A percentile compares a stretch with the other conserved stretches of the same genome.
These are phyloP conservation scores for Phytophthora nicotianae DNA, from an alignment of 352 stramenopile genomes.

Conservation along the genomic window DNA sequence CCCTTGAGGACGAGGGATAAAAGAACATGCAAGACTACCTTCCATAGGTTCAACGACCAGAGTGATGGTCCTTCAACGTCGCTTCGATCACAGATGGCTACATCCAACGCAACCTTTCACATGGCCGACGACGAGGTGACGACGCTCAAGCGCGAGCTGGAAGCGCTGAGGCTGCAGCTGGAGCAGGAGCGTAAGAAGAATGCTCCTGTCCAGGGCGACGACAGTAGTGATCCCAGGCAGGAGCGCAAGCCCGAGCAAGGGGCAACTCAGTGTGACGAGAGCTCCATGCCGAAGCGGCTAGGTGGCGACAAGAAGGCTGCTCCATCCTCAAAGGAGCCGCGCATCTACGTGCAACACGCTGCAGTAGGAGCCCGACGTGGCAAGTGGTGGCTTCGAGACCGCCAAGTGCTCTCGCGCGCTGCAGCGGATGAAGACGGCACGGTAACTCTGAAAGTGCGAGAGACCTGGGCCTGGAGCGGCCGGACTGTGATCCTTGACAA, in stretches of 20 bases:
- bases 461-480: slow-evolving; percentile 71
- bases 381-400: slow-evolving; percentile 75
- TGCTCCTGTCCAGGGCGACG: neutral
- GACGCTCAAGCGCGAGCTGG: slow-evolving; percentile 59
- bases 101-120: slow-evolving; percentile 23
- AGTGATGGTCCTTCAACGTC: slow-evolving; percentile 62
- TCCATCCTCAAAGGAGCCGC: slow-evolving; percentile 8
- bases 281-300: slow-evolving; percentile 4
- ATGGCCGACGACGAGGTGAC: slow-evolving; percentile 58
- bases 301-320: slow-evolving; percentile 10
- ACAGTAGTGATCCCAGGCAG: neutral
- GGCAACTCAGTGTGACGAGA: slow-evolving; percentile 8
- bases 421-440: slow-evolving; percentile 29
- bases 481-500: slow-evolving; percentile 70
- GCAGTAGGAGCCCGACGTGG: slow-evolving; percentile 50
- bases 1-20: no score
- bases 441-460: slow-evolving; percentile 59
- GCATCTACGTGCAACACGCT: slow-evolving; percentile 40
- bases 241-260: slow-evolving; percentile 13
- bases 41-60: slow-evolving; percentile 12
- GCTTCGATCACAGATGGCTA: slow-evolving; percentile 39
- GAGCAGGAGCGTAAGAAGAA: slow-evolving; percentile 53
- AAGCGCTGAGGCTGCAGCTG: slow-evolving; percentile 53
- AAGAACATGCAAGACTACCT: no score
- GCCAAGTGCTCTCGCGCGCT: slow-evolving; percentile 57